phyloP scores from a whole-genome alignment of 1,139 yeast species.

The Lodderomyces pseudojiufengensis region DNA sequence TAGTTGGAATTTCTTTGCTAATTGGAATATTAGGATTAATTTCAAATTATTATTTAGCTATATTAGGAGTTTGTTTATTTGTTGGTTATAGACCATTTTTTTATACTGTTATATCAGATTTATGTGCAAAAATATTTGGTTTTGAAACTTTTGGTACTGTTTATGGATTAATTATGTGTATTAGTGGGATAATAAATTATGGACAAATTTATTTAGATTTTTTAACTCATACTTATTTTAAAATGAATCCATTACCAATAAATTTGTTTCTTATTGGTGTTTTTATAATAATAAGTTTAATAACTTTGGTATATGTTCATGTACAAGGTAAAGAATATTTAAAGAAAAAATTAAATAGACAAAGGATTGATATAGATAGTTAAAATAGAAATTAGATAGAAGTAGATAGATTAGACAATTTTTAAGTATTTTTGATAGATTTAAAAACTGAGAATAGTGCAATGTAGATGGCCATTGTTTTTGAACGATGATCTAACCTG shows the following conservation, averaged over 20 bases:
- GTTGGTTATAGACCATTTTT: constrained; percentile 78
- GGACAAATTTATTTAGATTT: constrained; percentile 37
- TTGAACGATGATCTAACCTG: too few species aligned
- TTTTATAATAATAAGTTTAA: constrained; percentile 30
- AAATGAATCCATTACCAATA: constrained; percentile 43
- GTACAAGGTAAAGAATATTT: constrained; percentile 24
- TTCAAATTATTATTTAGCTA: constrained; percentile 26
- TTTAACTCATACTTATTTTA: constrained; percentile 36
- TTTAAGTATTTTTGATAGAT: too few species aligned
- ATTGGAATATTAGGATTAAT: constrained; percentile 39
- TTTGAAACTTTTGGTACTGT: constrained; percentile 87
- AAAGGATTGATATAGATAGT: not conserved
- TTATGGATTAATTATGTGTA: constrained; percentile 51
- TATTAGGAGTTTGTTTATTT: constrained; percentile 35
- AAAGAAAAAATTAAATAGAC: constrained; percentile 10
- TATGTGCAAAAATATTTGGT: constrained; percentile 89
- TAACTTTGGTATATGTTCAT: constrained; percentile 29
- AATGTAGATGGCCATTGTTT: too few species aligned
- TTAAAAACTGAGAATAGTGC: too few species aligned
- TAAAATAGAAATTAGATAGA: not conserved
- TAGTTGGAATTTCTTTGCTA: constrained; percentile 28
- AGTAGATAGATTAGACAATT: too few species aligned
- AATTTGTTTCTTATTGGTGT: constrained; percentile 26
- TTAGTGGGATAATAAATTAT: constrained; percentile 39
- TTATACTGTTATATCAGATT: constrained; percentile 89